phyloP scores from a whole-genome alignment of 345 rosid species.

The Citrus sp. region DNA sequence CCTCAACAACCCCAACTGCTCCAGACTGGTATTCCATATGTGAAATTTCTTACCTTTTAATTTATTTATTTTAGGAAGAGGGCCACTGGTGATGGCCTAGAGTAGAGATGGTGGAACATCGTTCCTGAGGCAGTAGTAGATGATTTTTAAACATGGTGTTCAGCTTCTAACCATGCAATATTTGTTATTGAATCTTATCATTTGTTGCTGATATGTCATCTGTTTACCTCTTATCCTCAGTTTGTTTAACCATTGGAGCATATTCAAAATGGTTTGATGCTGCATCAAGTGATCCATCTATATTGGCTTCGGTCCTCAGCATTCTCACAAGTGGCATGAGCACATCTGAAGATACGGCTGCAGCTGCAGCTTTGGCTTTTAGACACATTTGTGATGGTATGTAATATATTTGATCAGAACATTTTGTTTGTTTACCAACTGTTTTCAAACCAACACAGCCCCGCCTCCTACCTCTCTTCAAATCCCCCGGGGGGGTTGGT shows the following conservation, averaged over 20 bases:
- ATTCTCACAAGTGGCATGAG: conserved; percentile 90
- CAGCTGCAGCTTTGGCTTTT: conserved; percentile 97
- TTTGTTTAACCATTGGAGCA: conserved; percentile 95
- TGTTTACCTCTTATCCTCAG: conserved; percentile 43
- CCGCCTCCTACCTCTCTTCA: no score
- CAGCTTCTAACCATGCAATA: not conserved
- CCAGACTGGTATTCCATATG: conserved; percentile 62
- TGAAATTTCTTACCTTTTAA: not conserved
- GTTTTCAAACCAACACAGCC: not conserved
- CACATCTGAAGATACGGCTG: conserved; percentile 93
- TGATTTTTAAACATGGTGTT: conserved; percentile 2
- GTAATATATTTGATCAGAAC: not conserved
- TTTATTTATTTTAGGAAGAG: not conserved
- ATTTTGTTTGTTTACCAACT: not conserved
- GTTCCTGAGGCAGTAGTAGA: not conserved
- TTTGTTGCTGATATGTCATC: conserved; percentile 11
- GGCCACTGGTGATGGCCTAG: not conserved
- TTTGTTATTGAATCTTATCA: not conserved
- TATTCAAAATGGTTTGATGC: conserved; percentile 96
- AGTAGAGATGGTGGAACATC: conserved; percentile 7
- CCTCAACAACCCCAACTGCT: conserved; percentile 91
- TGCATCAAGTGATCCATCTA: conserved; percentile 65
- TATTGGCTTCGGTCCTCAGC: conserved; percentile 67
- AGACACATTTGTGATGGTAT: conserved; percentile 90
- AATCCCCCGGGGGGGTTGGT: no score